Evolutionary conservation across 495 filamentous ascomycete genomes (phyloP).

Genomic region (Penicillium canariense): DNA sequence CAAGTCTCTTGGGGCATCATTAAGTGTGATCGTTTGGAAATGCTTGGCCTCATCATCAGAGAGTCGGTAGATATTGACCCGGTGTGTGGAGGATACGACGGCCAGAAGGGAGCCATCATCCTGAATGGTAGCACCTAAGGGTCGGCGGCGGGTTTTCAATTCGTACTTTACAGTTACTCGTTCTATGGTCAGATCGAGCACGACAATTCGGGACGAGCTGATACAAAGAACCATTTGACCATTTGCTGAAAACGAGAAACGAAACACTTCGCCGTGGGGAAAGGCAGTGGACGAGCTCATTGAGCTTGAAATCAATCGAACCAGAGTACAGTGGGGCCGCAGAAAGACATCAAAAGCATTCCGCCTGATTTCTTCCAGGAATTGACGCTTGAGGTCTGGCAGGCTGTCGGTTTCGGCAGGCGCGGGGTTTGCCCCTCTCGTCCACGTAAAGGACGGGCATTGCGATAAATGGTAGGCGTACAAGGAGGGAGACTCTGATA

Average conservation of each 20-base stretch:
- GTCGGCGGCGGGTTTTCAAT: constrained; percentile 74
- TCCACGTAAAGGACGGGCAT: constrained; percentile 66
- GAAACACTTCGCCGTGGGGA: constrained; percentile 81
- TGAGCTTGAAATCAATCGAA: constrained; percentile 78
- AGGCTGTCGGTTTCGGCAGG: constrained; percentile 54
- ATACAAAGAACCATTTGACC: constrained; percentile 74
- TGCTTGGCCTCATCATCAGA: constrained; percentile 58
- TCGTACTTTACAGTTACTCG: constrained; percentile 66
- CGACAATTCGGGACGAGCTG: constrained; percentile 82
- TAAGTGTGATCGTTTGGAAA: constrained; percentile 66
- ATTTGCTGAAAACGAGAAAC: constrained; percentile 73
- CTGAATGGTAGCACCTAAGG: constrained; percentile 72
- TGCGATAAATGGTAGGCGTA: constrained; percentile 74
- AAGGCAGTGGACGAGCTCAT: constrained; percentile 78
- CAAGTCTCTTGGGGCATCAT: constrained; percentile 74
- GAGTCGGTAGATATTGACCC: constrained; percentile 78
- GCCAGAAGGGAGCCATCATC: constrained; percentile 77
- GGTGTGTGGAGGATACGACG: constrained; percentile 75
- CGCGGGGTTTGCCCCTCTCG: constrained; percentile 43
- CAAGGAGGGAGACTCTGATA: constrained; percentile 67
- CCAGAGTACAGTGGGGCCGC: constrained; percentile 63
- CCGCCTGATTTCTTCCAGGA: constrained; percentile 67
- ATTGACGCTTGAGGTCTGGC: constrained; percentile 59
- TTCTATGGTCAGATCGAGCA: constrained; percentile 62
- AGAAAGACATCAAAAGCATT: constrained; percentile 80